Evolutionary conservation across 83 land plant species (phyloP), one percentile per base, ranked within the genome.

Genomic region (Picea abies): DNA sequence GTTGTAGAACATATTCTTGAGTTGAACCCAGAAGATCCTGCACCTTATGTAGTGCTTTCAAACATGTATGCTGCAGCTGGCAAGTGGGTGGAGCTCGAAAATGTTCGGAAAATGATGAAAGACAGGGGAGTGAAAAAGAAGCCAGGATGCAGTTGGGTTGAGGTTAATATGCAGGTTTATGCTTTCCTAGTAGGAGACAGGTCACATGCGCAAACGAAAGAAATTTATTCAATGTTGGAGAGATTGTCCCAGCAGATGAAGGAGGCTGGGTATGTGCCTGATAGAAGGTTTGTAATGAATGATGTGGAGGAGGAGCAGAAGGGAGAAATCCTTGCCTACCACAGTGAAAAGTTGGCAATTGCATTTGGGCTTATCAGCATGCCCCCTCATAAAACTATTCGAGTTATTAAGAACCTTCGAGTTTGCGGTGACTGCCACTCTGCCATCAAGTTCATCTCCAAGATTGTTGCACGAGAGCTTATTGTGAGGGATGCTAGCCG

Each of bases 51-150:
- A 60, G 69, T 78, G 25, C 61, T 83, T 17, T 83, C 84, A 10
- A 83, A 83, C 56, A 78, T 83, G 37, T 78, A 83, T 83, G 65
- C 71, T 10, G 83, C 82, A 76, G 66, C 69, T 60, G 84, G 83
- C 47, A 23, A 64, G 80, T 69, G 62, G 32, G 78, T 2, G 80
- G 83, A n/a, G n/a, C 39, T 41, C 11, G n/a, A 72, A 39, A 72
- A 6, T 9, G 76, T 72, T 39, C 23, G 56, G 49, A 41, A 72
- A 72, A 72, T 72, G 56, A 72, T 72, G 56, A 72, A 72, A 72
- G 52, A 72, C 10, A 41, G 76, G 49, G 44, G 44, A 35, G 76
- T 72, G 76, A 41, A 7, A 72, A 72, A 72, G 52, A 72, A 41
- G 52, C 76, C 56, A 20, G 52, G 76, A 39, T 72, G 76, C 25